Percentiles rank a stretch among this genome's conserved stretches.
Conservation (phyloP, 208 protist species). For the Acanthamoeba lenticulata region DNA sequence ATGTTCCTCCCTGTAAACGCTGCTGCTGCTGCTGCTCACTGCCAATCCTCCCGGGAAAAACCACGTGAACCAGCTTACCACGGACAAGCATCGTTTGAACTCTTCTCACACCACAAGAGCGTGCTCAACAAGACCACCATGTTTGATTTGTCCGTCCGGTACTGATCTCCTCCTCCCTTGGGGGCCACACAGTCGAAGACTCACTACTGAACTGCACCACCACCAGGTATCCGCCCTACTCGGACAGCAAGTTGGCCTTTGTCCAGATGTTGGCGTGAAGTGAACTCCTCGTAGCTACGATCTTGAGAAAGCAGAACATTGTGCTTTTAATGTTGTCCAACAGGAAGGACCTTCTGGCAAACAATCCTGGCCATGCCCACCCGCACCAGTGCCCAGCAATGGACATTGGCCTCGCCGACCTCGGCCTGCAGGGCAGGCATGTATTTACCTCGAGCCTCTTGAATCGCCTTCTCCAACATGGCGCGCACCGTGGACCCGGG, state of each 20-base stretch:
- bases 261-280: background rate
- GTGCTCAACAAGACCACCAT: slow-evolving; percentile 42
- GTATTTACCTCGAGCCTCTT: slow-evolving; percentile 58
- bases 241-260: slow-evolving; percentile 37
- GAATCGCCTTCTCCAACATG: slow-evolving; percentile 31
- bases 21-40: background rate
- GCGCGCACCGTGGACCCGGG: slow-evolving; percentile 13
- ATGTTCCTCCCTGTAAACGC: background rate
- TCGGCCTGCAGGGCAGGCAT: slow-evolving; percentile 8
- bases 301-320: too few species aligned
- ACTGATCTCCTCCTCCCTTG: background rate
- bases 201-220: background rate
- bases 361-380: slow-evolving; percentile 51
- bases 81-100: slow-evolving; percentile 78
- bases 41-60: too few species aligned
- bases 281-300: too few species aligned
- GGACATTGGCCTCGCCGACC: slow-evolving; percentile 45
- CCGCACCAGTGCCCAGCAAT: slow-evolving; percentile 56
- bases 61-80: slow-evolving; percentile 82
- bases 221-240: slow-evolving; percentile 68
- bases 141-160: slow-evolving; percentile 42
- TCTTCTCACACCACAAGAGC: slow-evolving; percentile 64
- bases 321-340: too few species aligned
- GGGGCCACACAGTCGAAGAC: background rate
- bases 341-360: background rate